A percentile compares a stretch with the other conserved stretches of the same genome.
Conservation (phyloP, 148 eudicot species). For the Oxyria digyna region DNA sequence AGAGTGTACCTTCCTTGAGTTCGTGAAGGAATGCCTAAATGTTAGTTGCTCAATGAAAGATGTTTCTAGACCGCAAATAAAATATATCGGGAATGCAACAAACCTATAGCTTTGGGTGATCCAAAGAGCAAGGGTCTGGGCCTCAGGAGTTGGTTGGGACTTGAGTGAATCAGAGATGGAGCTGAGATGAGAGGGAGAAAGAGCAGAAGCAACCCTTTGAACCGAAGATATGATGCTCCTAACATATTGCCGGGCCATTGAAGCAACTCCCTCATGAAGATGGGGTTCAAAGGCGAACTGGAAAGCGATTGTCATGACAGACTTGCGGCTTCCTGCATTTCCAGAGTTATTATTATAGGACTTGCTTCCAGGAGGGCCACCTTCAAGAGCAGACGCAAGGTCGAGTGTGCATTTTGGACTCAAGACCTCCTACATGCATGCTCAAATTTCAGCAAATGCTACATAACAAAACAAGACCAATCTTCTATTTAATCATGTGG, state of each 20-base stretch:
- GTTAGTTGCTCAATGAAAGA: too few relatives aligned
- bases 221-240: conserved; percentile 78
- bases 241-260: conserved; percentile 91
- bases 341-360: conserved; percentile 20
- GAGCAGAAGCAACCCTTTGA: conserved; percentile 84
- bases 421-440: conserved; percentile 42
- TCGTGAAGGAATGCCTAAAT: neutral
- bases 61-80: too few relatives aligned
- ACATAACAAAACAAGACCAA: neutral
- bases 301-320: conserved; percentile 88
- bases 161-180: conserved; percentile 28
- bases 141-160: conserved; percentile 47
- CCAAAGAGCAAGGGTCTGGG: conserved; percentile 74
- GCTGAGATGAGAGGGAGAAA: conserved; percentile 59
- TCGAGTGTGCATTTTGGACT: conserved; percentile 85
- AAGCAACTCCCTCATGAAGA: conserved; percentile 65
- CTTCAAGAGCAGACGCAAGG: conserved; percentile 83
- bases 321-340: conserved; percentile 34
- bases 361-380: conserved; percentile 41
- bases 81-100: neutral
- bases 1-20: too few relatives aligned
- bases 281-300: conserved; percentile 74
- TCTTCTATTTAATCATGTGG: too few relatives aligned
- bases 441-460: neutral
- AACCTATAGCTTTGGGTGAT: conserved; percentile 70